phyloP scores from a whole-genome alignment of 2,329 filamentous ascomycete species.

The Apiospora rasikravindrae region DNA sequence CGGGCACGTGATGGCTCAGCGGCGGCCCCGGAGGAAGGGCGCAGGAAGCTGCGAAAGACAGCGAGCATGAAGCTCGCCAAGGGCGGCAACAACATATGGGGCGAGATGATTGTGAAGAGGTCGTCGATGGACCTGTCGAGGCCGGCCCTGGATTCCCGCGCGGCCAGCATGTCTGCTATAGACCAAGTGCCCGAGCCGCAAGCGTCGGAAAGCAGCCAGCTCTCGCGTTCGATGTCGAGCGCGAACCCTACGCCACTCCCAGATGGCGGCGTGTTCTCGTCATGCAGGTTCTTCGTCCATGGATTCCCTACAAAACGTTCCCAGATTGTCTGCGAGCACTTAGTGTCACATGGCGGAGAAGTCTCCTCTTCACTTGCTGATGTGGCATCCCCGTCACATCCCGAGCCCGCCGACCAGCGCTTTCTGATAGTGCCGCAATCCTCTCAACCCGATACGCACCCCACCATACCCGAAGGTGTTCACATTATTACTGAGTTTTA shows the following conservation, averaged over 20 bases:
- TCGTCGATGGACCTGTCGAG: slow-evolving; percentile 35
- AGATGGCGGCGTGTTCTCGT: slow-evolving; percentile 54
- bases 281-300: slow-evolving; percentile 63
- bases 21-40: slow-evolving; percentile 58
- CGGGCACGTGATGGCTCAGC: slow-evolving; percentile 57
- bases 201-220: slow-evolving; percentile 19
- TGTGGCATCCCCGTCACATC: slow-evolving; percentile 36
- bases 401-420: slow-evolving; percentile 42
- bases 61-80: slow-evolving; percentile 82
- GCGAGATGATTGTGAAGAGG: slow-evolving; percentile 73
- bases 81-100: slow-evolving; percentile 87
- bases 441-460: slow-evolving; percentile 53
- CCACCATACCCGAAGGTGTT: slow-evolving; percentile 45
- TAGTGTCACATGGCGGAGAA: slow-evolving; percentile 53
- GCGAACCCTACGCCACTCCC: slow-evolving; percentile 29
- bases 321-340: slow-evolving; percentile 52
- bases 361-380: slow-evolving; percentile 50
- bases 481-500: slow-evolving; percentile 85
- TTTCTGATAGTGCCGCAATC: slow-evolving; percentile 62
- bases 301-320: slow-evolving; percentile 62
- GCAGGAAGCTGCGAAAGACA: slow-evolving; percentile 84
- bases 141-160: slow-evolving; percentile 16
- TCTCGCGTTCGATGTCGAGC: slow-evolving; percentile 27
- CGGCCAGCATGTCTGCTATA: slow-evolving; percentile 12
- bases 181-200: background rate